A percentile compares a stretch with the other conserved stretches of the same genome.
Evolutionary conservation across 495 filamentous ascomycete genomes (phyloP).

Genomic region (Trichocladium antarcticum): DNA sequence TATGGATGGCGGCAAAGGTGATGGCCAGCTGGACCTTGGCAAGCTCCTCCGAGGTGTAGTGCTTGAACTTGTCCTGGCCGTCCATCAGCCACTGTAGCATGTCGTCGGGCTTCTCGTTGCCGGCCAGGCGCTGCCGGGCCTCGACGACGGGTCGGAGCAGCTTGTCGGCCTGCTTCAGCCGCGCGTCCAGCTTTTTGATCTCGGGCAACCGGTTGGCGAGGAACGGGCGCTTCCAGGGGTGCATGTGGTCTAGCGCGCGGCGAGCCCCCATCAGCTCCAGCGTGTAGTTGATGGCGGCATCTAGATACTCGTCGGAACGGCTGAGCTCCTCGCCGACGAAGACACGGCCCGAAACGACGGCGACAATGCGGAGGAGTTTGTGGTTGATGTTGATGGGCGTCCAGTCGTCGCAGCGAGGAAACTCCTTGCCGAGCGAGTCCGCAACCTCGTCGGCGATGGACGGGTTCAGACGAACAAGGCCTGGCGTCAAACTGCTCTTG

Average conservation of each 20-base stretch:
- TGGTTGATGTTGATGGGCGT: constrained; percentile 31
- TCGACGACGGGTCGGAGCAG: constrained; percentile 26
- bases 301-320: constrained; percentile 45
- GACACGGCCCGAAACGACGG: constrained; percentile 45
- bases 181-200: constrained; percentile 20
- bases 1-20: constrained; percentile 44
- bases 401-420: constrained; percentile 33
- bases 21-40: constrained; percentile 30
- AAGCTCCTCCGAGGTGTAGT: constrained; percentile 16
- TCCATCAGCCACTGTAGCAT: constrained; percentile 35
- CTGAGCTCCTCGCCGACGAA: constrained; percentile 47
- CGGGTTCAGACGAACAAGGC: constrained; percentile 19
- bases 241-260: constrained; percentile 21
- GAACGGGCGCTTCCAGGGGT: constrained; percentile 24
- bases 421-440: constrained; percentile 13
- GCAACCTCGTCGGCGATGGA: constrained; percentile 21
- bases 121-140: constrained; percentile 12
- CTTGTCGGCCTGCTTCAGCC: constrained; percentile 18
- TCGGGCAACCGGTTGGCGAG: constrained; percentile 24
- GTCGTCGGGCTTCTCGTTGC: constrained; percentile 24
- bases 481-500: constrained; percentile 21
- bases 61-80: constrained; percentile 12
- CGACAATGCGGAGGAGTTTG: constrained; percentile 39
- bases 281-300: constrained; percentile 48
- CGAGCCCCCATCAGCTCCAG: constrained; percentile 34